Evolutionary conservation across 345 rosid species (phyloP), one percentile per base, ranked within the genome.

Genomic region (Cardamine resedifolia): DNA sequence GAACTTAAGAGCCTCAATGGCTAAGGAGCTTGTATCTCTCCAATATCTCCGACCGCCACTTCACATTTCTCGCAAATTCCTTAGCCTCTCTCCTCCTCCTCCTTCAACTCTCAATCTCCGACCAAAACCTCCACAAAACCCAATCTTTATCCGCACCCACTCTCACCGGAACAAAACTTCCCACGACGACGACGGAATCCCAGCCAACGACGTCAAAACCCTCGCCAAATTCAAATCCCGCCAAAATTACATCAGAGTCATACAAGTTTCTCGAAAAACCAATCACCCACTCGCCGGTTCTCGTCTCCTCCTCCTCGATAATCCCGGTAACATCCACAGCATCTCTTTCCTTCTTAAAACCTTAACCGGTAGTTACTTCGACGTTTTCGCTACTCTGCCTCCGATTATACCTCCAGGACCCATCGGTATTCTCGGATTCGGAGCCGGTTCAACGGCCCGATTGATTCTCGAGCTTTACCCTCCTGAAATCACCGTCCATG

Each of bases 301-400:
- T 3, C 74, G 79, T 20, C 87, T 91, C 65, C 95, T 91, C 84
- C 95, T 91, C 70, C 85, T 91, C 12, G 96, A 91, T 77, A 76
- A 79, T 55, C 96, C 96, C 5, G 96, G 97, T 28, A 95, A 91
- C 85, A 91, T 91, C 73, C 99, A 91, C 82, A 88, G 96, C 81
- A 83, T 91, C 53, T 89, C 90, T 30, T 95, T 83, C 82, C 89
- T 81, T 74, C 84, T 83, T 73, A 87, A 79, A 53, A 73, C 86
- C 12, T 50, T 95, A 58, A 91, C 97, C 59, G 64, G 80, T 57
- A 76, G 97, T n/a, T 91, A 91, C 80, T 91, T 83, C 82, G 96
- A 94, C 73, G 90, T 88, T 56, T 92, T 85, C 78, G 95, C 96
- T 15, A 86, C 95, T 26, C 52, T 92, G 43, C 92, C 98, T 19